These are phyloP conservation scores for Cladorrhinum sp. DNA, from an alignment of 2,329 filamentous ascomycete genomes.

Conservation along the genomic window DNA sequence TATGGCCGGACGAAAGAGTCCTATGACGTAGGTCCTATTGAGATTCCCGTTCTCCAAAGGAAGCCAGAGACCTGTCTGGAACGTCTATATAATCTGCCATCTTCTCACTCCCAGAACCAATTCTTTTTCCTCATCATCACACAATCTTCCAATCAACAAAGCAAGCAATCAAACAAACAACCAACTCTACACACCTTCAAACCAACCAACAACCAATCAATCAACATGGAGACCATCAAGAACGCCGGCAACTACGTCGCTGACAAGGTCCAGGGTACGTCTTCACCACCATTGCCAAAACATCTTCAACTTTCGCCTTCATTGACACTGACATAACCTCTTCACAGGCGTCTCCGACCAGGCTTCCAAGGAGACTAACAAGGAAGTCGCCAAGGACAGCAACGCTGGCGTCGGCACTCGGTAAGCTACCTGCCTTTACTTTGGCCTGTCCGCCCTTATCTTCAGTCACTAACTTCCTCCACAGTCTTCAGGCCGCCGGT, in stretches of 20 bases:
- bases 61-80: neutral
- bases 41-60: neutral
- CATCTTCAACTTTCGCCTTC: neutral
- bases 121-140: constrained; percentile 21
- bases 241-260: constrained; percentile 59
- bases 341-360: constrained; percentile 35
- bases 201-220: constrained; percentile 24
- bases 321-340: constrained; percentile 16
- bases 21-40: constrained; percentile 9
- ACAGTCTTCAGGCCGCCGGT: constrained; percentile 31
- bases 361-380: constrained; percentile 60
- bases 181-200: constrained; percentile 11
- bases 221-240: constrained; percentile 43
- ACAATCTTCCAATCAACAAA: constrained; percentile 15
- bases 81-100: constrained; percentile 24
- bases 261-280: constrained; percentile 49
- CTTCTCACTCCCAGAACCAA: constrained; percentile 4
- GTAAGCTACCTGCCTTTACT: constrained; percentile 28
- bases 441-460: neutral
- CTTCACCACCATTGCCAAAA: neutral
- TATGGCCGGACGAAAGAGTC: neutral
- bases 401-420: constrained; percentile 47
- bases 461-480: constrained; percentile 10
- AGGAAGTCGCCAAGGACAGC: constrained; percentile 55
- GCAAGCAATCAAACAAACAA: constrained; percentile 11